These are phyloP conservation scores for Blastomyces emzantsi DNA, from an alignment of 2,329 filamentous ascomycete genomes.

Conservation along the genomic window DNA sequence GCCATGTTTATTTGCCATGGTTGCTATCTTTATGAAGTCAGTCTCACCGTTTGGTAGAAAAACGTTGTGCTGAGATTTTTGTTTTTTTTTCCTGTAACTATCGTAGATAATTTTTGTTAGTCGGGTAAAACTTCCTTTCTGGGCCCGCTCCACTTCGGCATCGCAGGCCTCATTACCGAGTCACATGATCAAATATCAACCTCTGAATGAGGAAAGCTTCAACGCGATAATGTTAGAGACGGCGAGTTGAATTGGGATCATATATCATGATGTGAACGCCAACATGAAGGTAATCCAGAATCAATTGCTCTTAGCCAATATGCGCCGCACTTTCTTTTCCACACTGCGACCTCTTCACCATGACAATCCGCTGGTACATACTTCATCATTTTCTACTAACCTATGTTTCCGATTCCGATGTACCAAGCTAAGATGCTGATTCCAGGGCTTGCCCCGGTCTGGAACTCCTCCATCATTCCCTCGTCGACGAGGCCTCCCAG, in stretches of 20 bases:
- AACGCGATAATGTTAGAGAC: slow-evolving; percentile 3
- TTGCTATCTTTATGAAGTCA: slow-evolving; percentile 3
- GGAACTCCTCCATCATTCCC: slow-evolving; percentile 59
- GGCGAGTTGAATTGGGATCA: slow-evolving; percentile 10
- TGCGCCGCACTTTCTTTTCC: slow-evolving; percentile 47
- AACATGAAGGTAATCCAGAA: slow-evolving; percentile 6
- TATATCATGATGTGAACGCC: slow-evolving; percentile 1
- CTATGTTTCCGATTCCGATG: background rate
- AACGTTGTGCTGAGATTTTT: slow-evolving; percentile 11
- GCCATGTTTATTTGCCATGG: slow-evolving; percentile 42
- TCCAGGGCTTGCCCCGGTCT: slow-evolving; percentile 72
- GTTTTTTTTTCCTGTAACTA: slow-evolving; percentile 9
- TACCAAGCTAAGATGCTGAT: slow-evolving; percentile 5
- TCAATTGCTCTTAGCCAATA: slow-evolving; percentile 14
- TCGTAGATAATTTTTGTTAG: background rate
- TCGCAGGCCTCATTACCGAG: slow-evolving; percentile 6
- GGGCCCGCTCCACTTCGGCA: background rate
- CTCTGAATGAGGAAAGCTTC: background rate
- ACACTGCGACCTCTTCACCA: slow-evolving; percentile 50
- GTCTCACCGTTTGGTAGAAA: slow-evolving; percentile 10
- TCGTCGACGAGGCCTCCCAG: slow-evolving; percentile 69
- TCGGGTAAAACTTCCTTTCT: slow-evolving; percentile 14
- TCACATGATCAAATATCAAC: slow-evolving; percentile 4
- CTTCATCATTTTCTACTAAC: background rate
- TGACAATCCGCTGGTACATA: slow-evolving; percentile 74